Conservation (phyloP, 2,329 filamentous ascomycete species). For the Fusarium fracticaudum region DNA sequence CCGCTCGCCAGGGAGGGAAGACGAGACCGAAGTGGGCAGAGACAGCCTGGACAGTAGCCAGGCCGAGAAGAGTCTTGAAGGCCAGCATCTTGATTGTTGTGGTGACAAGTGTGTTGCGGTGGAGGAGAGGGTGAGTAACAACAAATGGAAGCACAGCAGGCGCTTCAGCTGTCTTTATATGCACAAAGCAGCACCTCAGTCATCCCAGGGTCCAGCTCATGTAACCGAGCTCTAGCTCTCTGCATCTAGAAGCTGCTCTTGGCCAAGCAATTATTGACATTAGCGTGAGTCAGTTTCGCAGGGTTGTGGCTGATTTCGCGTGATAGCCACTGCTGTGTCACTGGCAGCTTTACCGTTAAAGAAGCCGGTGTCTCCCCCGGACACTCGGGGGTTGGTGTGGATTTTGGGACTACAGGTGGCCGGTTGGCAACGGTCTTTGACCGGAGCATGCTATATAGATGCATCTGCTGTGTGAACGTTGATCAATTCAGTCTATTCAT, state of each 20-base stretch:
- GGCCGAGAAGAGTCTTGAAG: conserved; percentile 45
- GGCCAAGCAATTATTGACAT: conserved; percentile 10
- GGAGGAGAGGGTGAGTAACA: not conserved
- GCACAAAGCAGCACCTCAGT: conserved; percentile 1
- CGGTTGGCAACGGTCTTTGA: not conserved
- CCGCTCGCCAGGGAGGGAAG: conserved; percentile 60
- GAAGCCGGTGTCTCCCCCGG: conserved; percentile 16
- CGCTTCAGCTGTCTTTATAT: conserved; percentile 28
- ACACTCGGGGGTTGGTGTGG: conserved; percentile 31
- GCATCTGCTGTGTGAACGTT: not conserved
- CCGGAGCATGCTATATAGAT: not conserved
- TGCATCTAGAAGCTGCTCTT: conserved; percentile 1
- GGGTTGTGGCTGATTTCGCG: conserved; percentile 12
- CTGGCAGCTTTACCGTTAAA: not conserved
- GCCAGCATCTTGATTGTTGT: conserved; percentile 42
- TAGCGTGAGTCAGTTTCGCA: conserved; percentile 37
- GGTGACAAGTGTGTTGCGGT: not conserved
- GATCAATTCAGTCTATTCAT: not conserved
- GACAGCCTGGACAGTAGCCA: conserved; percentile 51
- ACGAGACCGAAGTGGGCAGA: conserved; percentile 60
- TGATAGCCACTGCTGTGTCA: conserved; percentile 9
- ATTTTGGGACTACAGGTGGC: conserved; percentile 23
- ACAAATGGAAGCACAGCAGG: not conserved
- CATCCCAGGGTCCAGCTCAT: conserved; percentile 1
- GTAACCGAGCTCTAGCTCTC: conserved; percentile 21